Conservation (phyloP, 441 rosid genomes). For the Lepidium campestre region DNA sequence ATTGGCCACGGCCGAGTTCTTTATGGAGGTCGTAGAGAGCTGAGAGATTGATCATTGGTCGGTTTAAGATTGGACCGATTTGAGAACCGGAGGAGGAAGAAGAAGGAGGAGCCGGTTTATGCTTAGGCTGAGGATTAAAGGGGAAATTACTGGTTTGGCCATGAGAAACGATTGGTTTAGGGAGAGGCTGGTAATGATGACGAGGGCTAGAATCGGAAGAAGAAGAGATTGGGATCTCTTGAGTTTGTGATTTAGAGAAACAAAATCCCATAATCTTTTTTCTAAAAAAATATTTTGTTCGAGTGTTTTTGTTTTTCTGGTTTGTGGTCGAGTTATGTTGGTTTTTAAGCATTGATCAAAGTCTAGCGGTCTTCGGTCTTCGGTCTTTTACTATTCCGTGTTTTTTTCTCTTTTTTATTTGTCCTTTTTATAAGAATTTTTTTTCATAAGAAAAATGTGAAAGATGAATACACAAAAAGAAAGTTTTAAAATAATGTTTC, state of each 20-base stretch:
- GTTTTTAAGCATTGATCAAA: conserved; percentile 7
- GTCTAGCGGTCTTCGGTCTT: conserved; percentile 7
- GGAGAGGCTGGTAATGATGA: conserved; percentile 11
- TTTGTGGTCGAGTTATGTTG: conserved; percentile 3
- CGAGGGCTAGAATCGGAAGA: conserved; percentile 42
- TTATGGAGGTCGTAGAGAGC: conserved; percentile 39
- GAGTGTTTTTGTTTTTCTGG: conserved; percentile 12
- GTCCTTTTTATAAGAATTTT: background rate
- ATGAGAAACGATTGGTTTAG: conserved; percentile 17
- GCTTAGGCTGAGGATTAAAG: background rate
- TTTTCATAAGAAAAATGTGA: background rate
- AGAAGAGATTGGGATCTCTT: conserved; percentile 52
- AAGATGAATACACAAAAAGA: background rate
- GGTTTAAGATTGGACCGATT: conserved; percentile 36
- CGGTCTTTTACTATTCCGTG: conserved; percentile 11
- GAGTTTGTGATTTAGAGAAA: conserved; percentile 34
- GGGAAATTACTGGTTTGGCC: background rate
- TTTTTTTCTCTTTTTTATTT: background rate
- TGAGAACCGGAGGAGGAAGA: conserved; percentile 29
- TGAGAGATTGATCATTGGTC: conserved; percentile 39
- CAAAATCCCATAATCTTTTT: conserved; percentile 49
- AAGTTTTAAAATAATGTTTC: background rate
- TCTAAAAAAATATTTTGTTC: conserved; percentile 1
- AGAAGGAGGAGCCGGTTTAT: conserved; percentile 13
- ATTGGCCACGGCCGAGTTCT: conserved; percentile 59